phyloP scores from a whole-genome alignment of 805 yeast species.

The Candida awuae region DNA sequence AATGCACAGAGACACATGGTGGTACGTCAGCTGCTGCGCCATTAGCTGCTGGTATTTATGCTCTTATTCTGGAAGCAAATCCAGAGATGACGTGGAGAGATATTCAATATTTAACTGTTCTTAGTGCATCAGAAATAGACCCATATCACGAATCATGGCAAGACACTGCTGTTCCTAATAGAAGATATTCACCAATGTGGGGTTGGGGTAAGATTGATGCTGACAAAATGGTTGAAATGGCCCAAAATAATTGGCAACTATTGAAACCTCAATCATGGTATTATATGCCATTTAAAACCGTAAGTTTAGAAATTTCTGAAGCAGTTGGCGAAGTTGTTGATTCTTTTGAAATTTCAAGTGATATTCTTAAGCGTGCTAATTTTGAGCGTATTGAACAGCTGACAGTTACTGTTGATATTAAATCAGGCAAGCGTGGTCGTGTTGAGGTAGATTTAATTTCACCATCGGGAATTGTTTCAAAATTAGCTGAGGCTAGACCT shows the following conservation, averaged over 20 bases:
- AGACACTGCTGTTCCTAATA: slow-evolving; percentile 50
- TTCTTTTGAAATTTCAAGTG: slow-evolving; percentile 37
- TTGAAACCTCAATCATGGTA: slow-evolving; percentile 92
- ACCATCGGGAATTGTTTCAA: slow-evolving; percentile 68
- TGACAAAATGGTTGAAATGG: slow-evolving; percentile 58
- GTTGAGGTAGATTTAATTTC: slow-evolving; percentile 58
- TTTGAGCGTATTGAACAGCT: slow-evolving; percentile 77
- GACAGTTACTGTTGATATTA: slow-evolving; percentile 68
- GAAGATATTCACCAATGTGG: slow-evolving; percentile 71
- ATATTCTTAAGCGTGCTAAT: slow-evolving; percentile 46
- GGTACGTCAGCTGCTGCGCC: slow-evolving; percentile 99
- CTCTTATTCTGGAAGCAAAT: slow-evolving; percentile 73
- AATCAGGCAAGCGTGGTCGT: slow-evolving; percentile 58
- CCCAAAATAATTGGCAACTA: slow-evolving; percentile 57
- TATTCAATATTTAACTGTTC: slow-evolving; percentile 73
- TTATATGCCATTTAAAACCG: slow-evolving; percentile 38
- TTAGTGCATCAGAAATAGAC: slow-evolving; percentile 62
- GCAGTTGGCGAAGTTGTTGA: slow-evolving; percentile 26
- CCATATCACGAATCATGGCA: slow-evolving; percentile 69
- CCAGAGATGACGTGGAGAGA: slow-evolving; percentile 95
- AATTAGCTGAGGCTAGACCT: slow-evolving; percentile 60
- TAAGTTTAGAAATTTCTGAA: slow-evolving; percentile 21
- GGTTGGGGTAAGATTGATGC: slow-evolving; percentile 95
- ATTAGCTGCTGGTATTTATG: slow-evolving; percentile 90
- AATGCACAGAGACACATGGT: slow-evolving; percentile 73